Evolutionary conservation across 2,329 filamentous ascomycete genomes (phyloP), one percentile per base, ranked within the genome.

Genomic region (Daldinia sp.): DNA sequence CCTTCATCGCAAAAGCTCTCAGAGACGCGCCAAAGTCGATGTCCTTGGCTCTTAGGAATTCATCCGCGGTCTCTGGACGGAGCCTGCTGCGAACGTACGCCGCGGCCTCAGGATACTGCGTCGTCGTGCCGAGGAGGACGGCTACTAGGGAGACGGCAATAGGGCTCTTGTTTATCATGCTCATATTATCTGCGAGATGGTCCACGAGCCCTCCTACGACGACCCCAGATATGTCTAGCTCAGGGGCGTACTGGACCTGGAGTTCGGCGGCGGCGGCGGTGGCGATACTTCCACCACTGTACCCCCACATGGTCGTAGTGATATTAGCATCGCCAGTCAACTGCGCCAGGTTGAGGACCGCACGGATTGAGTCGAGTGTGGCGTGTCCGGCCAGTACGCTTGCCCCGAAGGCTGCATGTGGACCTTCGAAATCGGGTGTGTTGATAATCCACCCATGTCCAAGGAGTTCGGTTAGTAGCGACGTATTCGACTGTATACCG

Each of bases 201-300:
- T 43, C 39, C 5, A 25, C 39, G 11, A 43, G 39, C 10, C 19
- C 39, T 19, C 39, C 19, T 6, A 43, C 74, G 76, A 0, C 74
- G 15, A 35, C 58, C 1, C 47, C 62, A 13, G 25, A 25, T 23
- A 52, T 55, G 2, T 35, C 23, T 3, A 87, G 71, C 48, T 86
- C 83, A 0, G 84, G 82, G 0, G 85, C 84, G 62, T 87, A 87
- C 3, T 75, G 73, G 0, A 77, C 74, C 41, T 83, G 82, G 19
- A 86, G 70, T 50, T 86, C 83, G 13, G 81, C 80, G 0, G 84
- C 84, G 77, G 79, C 84, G 27, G 82, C 82, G 2, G 76, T 81
- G 0, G 83, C 83, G 15, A 86, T 64, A 1, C 80, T 79, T 3
- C 85, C 85, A 2, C 85, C 85, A 0, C 81, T 85, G 68, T 86